phyloP scores from a whole-genome alignment of 225 moss, liverwort and hornwort genomes.

The Pseudoscleropodium purum region DNA sequence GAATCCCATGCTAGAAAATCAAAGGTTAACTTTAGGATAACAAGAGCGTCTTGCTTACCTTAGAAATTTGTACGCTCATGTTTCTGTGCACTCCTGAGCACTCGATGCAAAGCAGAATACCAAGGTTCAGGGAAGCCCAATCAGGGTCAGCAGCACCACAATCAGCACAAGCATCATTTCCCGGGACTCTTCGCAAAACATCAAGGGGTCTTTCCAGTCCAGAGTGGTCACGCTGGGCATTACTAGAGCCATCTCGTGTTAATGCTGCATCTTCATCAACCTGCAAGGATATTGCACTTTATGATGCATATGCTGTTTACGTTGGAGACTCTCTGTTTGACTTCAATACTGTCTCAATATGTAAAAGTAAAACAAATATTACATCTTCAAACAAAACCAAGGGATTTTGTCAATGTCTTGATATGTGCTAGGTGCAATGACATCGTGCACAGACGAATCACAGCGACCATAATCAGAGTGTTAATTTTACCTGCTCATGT shows the following conservation, averaged over 20 bases:
- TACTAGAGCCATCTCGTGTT: constrained; percentile 20
- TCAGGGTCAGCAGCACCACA: constrained; percentile 92
- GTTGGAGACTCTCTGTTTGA: background rate
- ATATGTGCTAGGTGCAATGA: background rate
- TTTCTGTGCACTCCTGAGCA: constrained; percentile 97
- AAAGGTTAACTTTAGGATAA: background rate
- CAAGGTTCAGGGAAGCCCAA: constrained; percentile 96
- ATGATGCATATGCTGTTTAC: constrained; percentile 11
- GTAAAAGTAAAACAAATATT: background rate
- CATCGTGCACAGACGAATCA: background rate
- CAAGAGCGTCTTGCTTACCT: constrained; percentile 21
- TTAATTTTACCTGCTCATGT: constrained; percentile 46
- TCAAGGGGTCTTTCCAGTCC: constrained; percentile 84
- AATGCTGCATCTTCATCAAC: constrained; percentile 25
- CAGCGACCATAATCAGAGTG: background rate
- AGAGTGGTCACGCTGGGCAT: constrained; percentile 20
- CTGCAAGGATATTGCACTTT: constrained; percentile 37
- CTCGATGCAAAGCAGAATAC: constrained; percentile 88
- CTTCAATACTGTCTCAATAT: constrained; percentile 2
- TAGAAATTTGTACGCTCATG: constrained; percentile 91
- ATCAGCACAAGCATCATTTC: constrained; percentile 91
- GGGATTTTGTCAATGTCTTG: background rate
- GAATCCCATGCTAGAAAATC: background rate
- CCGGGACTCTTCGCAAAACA: constrained; percentile 62
- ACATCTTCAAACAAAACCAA: background rate